Conservation (phyloP, 1,284 basidiomycete species). For the Ceratobasidium papillatum region DNA sequence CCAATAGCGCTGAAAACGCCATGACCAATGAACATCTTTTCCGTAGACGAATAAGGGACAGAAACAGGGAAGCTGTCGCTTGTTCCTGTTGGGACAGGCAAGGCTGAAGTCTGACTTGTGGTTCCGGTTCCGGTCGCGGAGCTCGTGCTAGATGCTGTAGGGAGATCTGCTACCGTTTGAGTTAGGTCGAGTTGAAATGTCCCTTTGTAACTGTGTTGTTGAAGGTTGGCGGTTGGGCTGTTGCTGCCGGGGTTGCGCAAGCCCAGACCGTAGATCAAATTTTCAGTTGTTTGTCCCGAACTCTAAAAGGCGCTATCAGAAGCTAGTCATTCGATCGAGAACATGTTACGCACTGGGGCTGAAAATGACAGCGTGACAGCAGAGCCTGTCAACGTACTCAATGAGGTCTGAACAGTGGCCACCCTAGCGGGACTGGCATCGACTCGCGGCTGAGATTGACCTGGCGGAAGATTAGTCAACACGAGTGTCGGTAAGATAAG, state of each 20-base stretch:
- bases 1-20: slow-evolving; percentile 29
- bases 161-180: slow-evolving; percentile 5
- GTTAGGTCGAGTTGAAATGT: slow-evolving; percentile 17
- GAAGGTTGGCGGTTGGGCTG: background rate
- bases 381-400: slow-evolving; percentile 9
- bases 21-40: slow-evolving; percentile 31
- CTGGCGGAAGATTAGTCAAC: background rate
- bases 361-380: slow-evolving; percentile 35
- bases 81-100: slow-evolving; percentile 22
- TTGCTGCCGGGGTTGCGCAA: slow-evolving; percentile 8
- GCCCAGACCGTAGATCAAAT: slow-evolving; percentile 24
- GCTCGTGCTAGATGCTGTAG: background rate
- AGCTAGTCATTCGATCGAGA: background rate
- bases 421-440: slow-evolving; percentile 24
- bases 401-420: slow-evolving; percentile 24
- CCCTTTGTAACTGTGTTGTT: slow-evolving; percentile 7
- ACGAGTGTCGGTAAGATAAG: background rate
- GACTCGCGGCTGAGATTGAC: slow-evolving; percentile 39
- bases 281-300: slow-evolving; percentile 30
- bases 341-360: slow-evolving; percentile 9
- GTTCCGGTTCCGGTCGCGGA: background rate
- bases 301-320: slow-evolving; percentile 8
- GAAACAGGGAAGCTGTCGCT: background rate
- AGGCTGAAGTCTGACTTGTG: background rate
- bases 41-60: slow-evolving; percentile 6